Percentiles rank a stretch among this genome's conserved stretches.
These are phyloP conservation scores for Cercospora sojina DNA, from an alignment of 2,329 filamentous ascomycete genomes.

Conservation along the genomic window DNA sequence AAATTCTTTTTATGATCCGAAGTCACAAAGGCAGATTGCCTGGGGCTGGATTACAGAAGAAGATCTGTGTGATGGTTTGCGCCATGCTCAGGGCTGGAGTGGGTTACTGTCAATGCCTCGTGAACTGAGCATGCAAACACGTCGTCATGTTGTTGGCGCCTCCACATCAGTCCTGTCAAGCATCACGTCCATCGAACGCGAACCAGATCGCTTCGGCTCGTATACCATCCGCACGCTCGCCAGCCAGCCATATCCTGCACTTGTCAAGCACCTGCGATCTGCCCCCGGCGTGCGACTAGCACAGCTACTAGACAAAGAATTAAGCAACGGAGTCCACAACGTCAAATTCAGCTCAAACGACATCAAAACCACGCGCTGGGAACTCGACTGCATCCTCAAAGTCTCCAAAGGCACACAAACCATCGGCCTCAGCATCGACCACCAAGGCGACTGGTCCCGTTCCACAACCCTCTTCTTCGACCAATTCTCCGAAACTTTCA, in stretches of 20 bases:
- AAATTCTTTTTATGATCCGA: slow-evolving; percentile 51
- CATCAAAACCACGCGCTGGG: slow-evolving; percentile 25
- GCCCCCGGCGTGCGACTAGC: slow-evolving; percentile 15
- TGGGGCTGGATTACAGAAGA: slow-evolving; percentile 56
- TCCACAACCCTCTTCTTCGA: slow-evolving; percentile 45
- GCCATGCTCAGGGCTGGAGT: slow-evolving; percentile 52
- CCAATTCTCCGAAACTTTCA: slow-evolving; percentile 43
- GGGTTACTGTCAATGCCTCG: slow-evolving; percentile 51
- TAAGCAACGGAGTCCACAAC: slow-evolving; percentile 1
- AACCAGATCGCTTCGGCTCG: slow-evolving; percentile 30
- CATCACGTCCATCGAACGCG: slow-evolving; percentile 46
- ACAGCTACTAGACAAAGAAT: slow-evolving; percentile 2
- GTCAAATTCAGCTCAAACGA: slow-evolving; percentile 15
- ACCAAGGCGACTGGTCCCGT: slow-evolving; percentile 28
- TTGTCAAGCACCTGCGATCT: slow-evolving; percentile 33
- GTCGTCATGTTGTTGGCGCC: slow-evolving; percentile 41
- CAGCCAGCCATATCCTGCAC: slow-evolving; percentile 25
- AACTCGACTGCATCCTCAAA: slow-evolving; percentile 28
- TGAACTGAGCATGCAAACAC: slow-evolving; percentile 44
- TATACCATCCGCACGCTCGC: slow-evolving; percentile 48
- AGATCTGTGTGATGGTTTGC: slow-evolving; percentile 46
- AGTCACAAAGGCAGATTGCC: slow-evolving; percentile 43
- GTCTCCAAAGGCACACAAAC: slow-evolving; percentile 25
- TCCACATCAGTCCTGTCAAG: slow-evolving; percentile 40
- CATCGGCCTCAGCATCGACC: slow-evolving; percentile 29